Evolutionary conservation across 805 yeast species (phyloP), one percentile per base, ranked within the genome.

Genomic region (Jamesozyma hellenica): DNA sequence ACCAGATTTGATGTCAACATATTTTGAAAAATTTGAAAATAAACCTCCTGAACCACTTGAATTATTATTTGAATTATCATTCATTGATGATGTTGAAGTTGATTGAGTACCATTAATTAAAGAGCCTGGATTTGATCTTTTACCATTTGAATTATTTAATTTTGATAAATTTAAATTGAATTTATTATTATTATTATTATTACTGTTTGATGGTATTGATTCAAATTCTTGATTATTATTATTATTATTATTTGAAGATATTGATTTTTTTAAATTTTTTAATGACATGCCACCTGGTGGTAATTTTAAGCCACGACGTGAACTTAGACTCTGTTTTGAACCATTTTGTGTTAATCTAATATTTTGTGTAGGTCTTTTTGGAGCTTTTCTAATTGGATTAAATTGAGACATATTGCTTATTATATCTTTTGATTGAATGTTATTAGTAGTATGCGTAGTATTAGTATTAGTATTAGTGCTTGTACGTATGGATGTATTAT

Each of bases 1-100:
- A 3, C 98, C 98, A 0, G 94, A 82, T 55, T 86, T 84, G 50
- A 90, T 80, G 61, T 92, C 97, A 36, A 92, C 75, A 56, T 85
- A 90, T 53, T 85, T 82, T 18, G 94, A 75, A 58, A 83, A 92
- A 55, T 80, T 78, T 10, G 88, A 82, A 65, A 92, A 88, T 38
- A 82, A 60, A 12, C 87, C 87, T 40, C 58, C 58, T 27, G 57
- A 53, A 34, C 59, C 58, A 34, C 42, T 41, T 13, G 42, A 36
- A 3, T 59, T 51, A 32, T 56, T 61, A 21, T 45, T 48, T 28
- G 47, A 57, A 33, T 45, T 53, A 15, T 48, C 53, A 29, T 38
- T 45, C 28, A 53, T 41, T 4, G 60, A 49, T 17, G 63, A 56
- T 4, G 66, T 59, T 18, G 64, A 55, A 3, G 63, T 58, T 19